A percentile compares a stretch with the other conserved stretches of the same genome.
Evolutionary conservation across 2,329 filamentous ascomycete genomes (phyloP).

Genomic region (Sodiomyces alkalinus): DNA sequence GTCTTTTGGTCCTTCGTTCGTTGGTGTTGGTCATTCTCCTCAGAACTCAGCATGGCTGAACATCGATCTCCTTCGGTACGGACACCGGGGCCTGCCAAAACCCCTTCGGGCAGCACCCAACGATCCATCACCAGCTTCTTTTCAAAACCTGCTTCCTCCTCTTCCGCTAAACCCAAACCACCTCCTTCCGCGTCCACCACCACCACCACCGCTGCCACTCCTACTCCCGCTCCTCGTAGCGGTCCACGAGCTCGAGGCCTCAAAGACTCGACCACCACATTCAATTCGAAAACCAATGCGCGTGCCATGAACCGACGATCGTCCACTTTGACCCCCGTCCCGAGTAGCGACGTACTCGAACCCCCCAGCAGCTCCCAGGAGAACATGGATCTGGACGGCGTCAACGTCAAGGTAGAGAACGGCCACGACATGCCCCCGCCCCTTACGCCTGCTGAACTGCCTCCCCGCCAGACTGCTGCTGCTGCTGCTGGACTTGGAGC

Average conservation of each 20-base stretch:
- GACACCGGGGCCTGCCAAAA: conserved; percentile 17
- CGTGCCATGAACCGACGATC: too few relatives aligned
- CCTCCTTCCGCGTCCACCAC: conserved; percentile 17
- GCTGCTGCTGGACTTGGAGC: too few relatives aligned
- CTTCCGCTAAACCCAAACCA: conserved; percentile 7
- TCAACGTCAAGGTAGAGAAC: conserved; percentile 27
- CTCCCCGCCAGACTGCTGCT: too few relatives aligned
- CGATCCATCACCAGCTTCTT: conserved; percentile 29
- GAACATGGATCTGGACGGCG: conserved; percentile 31
- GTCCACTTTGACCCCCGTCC: conserved; percentile 51
- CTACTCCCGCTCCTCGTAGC: too few relatives aligned
- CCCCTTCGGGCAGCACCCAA: conserved; percentile 19
- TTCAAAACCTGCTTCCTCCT: conserved; percentile 21
- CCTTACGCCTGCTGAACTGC: conserved; percentile 25
- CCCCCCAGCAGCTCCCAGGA: conserved; percentile 52
- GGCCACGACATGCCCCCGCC: conserved; percentile 31
- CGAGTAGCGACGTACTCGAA: conserved; percentile 63
- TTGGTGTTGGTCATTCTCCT: too few relatives aligned
- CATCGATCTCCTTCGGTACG: conserved; percentile 14
- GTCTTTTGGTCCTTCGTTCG: too few relatives aligned
- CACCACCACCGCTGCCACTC: conserved; percentile 16
- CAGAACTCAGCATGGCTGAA: conserved; percentile 5
- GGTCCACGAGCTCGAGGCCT: conserved; percentile 14
- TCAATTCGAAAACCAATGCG: conserved; percentile 24
- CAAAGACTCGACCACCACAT: conserved; percentile 28